Evolutionary conservation across 495 filamentous ascomycete genomes (phyloP).

Genomic region (Collariella sp.): DNA sequence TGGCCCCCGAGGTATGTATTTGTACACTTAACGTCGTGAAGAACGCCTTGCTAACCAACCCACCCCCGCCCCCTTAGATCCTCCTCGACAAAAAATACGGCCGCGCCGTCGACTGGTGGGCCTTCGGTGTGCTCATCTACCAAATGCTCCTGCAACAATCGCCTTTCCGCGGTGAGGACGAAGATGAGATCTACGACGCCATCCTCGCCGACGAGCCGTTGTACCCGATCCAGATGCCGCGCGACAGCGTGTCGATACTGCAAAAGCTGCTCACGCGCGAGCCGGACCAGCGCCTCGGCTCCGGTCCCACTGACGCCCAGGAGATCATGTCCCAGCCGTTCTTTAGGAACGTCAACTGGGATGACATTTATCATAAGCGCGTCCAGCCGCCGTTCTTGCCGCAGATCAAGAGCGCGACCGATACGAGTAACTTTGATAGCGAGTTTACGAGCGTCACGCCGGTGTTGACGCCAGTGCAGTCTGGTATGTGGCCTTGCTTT

Average conservation of each 20-base stretch:
- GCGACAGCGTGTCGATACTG: slow-evolving; percentile 93
- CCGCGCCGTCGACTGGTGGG: slow-evolving; percentile 99
- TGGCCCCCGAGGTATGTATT: slow-evolving; percentile 84
- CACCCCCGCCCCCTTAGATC: slow-evolving; percentile 63
- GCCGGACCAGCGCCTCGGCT: slow-evolving; percentile 83
- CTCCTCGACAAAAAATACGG: slow-evolving; percentile 98
- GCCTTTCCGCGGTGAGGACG: slow-evolving; percentile 97
- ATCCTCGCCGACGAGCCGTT: slow-evolving; percentile 96
- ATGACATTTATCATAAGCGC: slow-evolving; percentile 93
- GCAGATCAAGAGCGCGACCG: slow-evolving; percentile 77
- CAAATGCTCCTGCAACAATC: slow-evolving; percentile 99
- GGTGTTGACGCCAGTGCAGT: slow-evolving; percentile 93
- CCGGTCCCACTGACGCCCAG: slow-evolving; percentile 94
- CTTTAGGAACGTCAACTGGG: slow-evolving; percentile 97
- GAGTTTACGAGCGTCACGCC: slow-evolving; percentile 99
- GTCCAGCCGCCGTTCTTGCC: slow-evolving; percentile 84
- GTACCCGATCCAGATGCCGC: slow-evolving; percentile 98
- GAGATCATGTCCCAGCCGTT: slow-evolving; percentile 99
- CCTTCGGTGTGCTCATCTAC: slow-evolving; percentile 98
- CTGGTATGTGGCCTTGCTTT: too few species aligned
- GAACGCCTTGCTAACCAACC: not conserved
- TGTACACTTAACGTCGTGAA: not conserved
- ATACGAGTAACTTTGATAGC: slow-evolving; percentile 98
- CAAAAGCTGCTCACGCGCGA: slow-evolving; percentile 96
- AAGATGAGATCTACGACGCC: slow-evolving; percentile 99